Conservation (phyloP, 352 stramenopile species). For the Phytophthora sp. region DNA sequence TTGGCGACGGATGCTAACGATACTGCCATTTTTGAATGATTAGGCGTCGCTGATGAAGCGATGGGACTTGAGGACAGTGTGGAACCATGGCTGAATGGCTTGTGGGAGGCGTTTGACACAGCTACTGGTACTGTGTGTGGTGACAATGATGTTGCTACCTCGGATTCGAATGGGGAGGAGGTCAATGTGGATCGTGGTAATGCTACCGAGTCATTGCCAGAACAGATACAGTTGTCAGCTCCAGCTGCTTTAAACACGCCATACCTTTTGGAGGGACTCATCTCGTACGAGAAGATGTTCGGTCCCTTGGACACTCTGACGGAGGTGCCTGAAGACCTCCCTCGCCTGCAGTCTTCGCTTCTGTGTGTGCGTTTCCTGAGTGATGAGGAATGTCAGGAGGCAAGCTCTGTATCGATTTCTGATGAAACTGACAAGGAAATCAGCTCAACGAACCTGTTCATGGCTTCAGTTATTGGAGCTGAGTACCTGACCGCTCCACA, state of each 20-base stretch:
- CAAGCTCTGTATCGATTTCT: background rate
- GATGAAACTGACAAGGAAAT: conserved; percentile 36
- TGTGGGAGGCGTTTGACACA: conserved; percentile 62
- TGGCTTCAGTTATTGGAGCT: conserved; percentile 47
- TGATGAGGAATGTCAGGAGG: conserved; percentile 19
- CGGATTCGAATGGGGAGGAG: conserved; percentile 31
- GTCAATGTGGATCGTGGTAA: conserved; percentile 1
- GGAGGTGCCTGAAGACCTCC: conserved; percentile 52
- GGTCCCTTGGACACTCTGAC: conserved; percentile 41
- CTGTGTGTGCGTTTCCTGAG: conserved; percentile 53
- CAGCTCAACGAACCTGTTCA: conserved; percentile 58
- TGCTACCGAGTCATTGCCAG: background rate
- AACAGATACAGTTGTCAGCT: background rate
- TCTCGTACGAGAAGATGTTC: conserved; percentile 72
- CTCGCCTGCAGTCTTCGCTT: conserved; percentile 60
- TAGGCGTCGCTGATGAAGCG: conserved; percentile 92
- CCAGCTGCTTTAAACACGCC: background rate
- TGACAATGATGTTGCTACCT: conserved; percentile 10
- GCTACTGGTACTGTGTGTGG: conserved; percentile 24
- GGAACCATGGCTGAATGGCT: conserved; percentile 87
- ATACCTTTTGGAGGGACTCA: conserved; percentile 52
- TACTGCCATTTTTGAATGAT: conserved; percentile 5
- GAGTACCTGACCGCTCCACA: conserved; percentile 57
- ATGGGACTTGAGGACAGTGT: conserved; percentile 95
- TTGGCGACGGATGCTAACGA: background rate